Evolutionary conservation across 2,329 filamentous ascomycete species (phyloP), one percentile per base, ranked within the genome.

Genomic region (Trichoderma koningiopsis): DNA sequence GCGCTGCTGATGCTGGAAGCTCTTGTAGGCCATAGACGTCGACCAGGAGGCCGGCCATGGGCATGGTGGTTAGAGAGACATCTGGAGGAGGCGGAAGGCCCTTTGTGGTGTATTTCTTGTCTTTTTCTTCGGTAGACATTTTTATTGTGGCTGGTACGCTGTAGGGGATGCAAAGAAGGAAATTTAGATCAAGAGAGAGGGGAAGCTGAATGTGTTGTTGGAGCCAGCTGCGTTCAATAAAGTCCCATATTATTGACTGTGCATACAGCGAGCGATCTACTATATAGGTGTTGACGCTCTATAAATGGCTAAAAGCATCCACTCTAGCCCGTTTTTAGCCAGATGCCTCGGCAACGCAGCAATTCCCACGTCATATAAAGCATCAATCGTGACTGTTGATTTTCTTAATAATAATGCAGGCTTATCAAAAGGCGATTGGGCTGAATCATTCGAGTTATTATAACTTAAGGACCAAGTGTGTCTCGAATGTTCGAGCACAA

Each of bases 11-110:
- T 0, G 83, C 65, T 1, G 88, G 83, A 0, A 97, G 85, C 76
- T 97, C 92, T 35, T 89, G 82, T 2, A 97, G 87, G 22, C 95
- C 94, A 79, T 94, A 94, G 70, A 97, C 85, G 70, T 92, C 92
- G 61, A 91, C 88, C 11, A 92, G 84, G 66, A 97, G 88, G 58
- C 94, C 94, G 55, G 91, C 89, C 78, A 98, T 92, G 71, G 89
- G 87, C 73, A 91, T 84, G 24, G 88, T 90, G 71, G 84, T 86
- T 71, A 83, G 82, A 27, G 93, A 96, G 70, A 94, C 81, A 56
- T 76, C 7, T 6, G 82, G 80, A n/a, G 80, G 75, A 4, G 82
- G 75, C 13, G 81, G 77, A 16, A 84, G 78, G 56, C 79, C 78
- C 52, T 73, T 74, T 10, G 79, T 81, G 19, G 73, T 68, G 68